A percentile compares a stretch with the other conserved stretches of the same genome.
These are phyloP conservation scores for Phylloboletellus chloephorus DNA, from an alignment of 1,284 basidiomycete genomes.

Conservation along the genomic window DNA sequence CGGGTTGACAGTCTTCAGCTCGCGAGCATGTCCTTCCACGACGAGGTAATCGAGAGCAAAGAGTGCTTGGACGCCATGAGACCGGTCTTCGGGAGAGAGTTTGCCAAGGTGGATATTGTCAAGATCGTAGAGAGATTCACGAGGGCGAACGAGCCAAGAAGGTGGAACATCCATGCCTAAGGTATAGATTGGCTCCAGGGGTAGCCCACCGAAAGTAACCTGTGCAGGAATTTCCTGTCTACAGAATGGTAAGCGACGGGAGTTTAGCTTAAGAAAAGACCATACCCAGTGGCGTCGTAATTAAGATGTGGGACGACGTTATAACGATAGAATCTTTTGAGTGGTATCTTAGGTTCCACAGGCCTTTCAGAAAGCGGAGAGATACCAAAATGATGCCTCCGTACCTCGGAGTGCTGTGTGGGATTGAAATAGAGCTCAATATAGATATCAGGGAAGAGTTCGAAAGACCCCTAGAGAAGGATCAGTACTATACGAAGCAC, in stretches of 20 bases:
- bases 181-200: conserved; percentile 79
- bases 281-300: conserved; percentile 74
- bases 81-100: conserved; percentile 52
- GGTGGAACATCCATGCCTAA: conserved; percentile 85
- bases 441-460: conserved; percentile 56
- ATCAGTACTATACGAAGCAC: conserved; percentile 1
- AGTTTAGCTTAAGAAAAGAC: neutral
- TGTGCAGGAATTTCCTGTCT: conserved; percentile 53
- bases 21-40: conserved; percentile 90
- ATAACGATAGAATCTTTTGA: conserved; percentile 93
- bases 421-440: conserved; percentile 79
- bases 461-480: conserved; percentile 17
- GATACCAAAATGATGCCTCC: conserved; percentile 9
- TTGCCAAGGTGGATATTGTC: conserved; percentile 89
- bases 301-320: conserved; percentile 53
- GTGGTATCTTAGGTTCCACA: conserved; percentile 55
- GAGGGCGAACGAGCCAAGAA: conserved; percentile 90
- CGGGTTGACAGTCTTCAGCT: conserved; percentile 54
- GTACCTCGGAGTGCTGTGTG: conserved; percentile 57
- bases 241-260: conserved; percentile 2
- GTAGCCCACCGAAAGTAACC: conserved; percentile 49
- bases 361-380: neutral
- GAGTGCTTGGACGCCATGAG: conserved; percentile 63
- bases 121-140: conserved; percentile 85
- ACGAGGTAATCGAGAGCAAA: conserved; percentile 91